Evolutionary conservation across 139 green algal species (phyloP).

Genomic region (Coelastrella sp.): DNA sequence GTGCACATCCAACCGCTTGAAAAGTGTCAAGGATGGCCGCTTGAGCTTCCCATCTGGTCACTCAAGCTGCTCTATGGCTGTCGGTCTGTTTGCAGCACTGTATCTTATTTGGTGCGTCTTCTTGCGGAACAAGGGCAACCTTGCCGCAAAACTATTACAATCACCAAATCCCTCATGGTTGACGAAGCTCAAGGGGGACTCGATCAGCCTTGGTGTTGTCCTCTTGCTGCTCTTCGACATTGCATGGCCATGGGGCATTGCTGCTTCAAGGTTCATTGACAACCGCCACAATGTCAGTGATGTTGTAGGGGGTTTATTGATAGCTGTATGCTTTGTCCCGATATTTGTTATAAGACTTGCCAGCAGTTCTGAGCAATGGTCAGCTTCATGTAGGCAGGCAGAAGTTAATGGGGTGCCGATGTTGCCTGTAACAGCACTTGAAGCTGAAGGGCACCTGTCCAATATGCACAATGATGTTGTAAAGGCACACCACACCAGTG

Average conservation of each 20-base stretch:
- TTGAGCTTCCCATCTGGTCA: conserved; percentile 32
- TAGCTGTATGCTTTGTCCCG: not conserved
- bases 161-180: not conserved
- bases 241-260: conserved; percentile 44
- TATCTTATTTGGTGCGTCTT: conserved; percentile 24
- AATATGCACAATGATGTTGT: not conserved
- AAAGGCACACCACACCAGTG: not conserved
- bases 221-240: conserved; percentile 35
- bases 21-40: not conserved
- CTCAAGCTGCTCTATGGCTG: conserved; percentile 22
- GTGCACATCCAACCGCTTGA: not conserved
- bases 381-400: not conserved
- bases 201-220: not conserved
- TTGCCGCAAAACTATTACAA: not conserved
- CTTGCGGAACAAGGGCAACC: not conserved
- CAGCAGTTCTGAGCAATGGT: not conserved
- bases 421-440: not conserved
- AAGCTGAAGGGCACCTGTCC: not conserved
- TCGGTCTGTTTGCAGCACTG: conserved; percentile 21
- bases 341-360: not conserved
- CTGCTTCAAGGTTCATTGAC: conserved; percentile 30
- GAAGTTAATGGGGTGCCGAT: not conserved
- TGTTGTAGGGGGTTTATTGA: conserved; percentile 10
- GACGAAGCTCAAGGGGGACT: not conserved
- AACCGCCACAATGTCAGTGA: conserved; percentile 40